Percentiles rank a stretch among this genome's conserved stretches.
Evolutionary conservation across 2,329 filamentous ascomycete genomes (phyloP).

Genomic region (Claviceps sorghi): DNA sequence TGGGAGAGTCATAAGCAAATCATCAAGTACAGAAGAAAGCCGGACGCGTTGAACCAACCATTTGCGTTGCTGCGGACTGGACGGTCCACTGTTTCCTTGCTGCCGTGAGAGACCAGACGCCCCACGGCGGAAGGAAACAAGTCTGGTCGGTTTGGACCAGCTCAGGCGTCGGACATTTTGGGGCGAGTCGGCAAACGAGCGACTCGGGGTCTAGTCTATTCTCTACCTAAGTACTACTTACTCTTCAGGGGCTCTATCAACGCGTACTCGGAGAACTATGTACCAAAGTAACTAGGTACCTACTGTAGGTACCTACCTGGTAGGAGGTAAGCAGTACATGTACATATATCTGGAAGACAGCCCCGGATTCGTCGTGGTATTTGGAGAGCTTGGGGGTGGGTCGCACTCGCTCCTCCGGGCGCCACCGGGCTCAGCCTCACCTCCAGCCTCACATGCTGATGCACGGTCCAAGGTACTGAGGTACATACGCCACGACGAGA

Average conservation of each 20-base stretch:
- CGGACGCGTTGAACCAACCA: too few species aligned
- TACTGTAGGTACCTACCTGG: too few species aligned
- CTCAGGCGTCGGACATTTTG: background rate
- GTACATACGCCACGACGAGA: too few species aligned
- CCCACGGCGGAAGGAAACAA: background rate
- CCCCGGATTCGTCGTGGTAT: too few species aligned
- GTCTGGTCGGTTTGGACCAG: background rate
- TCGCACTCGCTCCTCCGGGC: background rate
- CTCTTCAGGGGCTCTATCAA: too few species aligned
- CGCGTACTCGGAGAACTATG: background rate
- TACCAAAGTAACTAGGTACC: too few species aligned
- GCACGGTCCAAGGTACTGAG: too few species aligned
- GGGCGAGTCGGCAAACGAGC: background rate
- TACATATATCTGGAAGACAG: background rate
- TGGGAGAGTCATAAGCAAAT: too few species aligned
- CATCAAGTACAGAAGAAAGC: too few species aligned
- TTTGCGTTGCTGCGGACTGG: background rate
- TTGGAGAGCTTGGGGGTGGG: background rate
- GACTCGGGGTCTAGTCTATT: background rate
- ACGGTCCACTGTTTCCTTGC: background rate
- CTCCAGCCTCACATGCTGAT: too few species aligned
- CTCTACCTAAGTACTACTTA: too few species aligned
- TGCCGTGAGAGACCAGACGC: background rate
- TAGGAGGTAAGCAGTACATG: too few species aligned
- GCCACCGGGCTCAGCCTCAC: background rate